Base-by-base conservation (phyloP, 352 stramenopile genomes). In the Phytophthora capsici region DNA sequence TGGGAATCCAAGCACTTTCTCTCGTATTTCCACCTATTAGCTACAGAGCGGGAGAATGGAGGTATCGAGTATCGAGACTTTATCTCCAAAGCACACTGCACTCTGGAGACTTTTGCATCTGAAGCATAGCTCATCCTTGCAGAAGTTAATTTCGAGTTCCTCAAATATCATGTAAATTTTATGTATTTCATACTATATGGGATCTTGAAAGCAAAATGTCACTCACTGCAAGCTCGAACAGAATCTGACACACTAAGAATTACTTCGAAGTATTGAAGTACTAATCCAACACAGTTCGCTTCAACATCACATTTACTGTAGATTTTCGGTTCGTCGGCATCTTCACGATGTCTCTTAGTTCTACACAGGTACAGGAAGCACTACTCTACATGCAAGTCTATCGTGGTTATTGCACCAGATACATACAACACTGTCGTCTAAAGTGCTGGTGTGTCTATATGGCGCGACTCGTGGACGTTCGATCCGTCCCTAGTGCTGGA, bases 1-100 rank as follows among this genome's bases (percentile, higher is more conserved):
- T 93, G n/a, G 80, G 73, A 2, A 89, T 93, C 20, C 60, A 86
- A 30, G 80, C 77, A 69, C 13, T 93, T 93, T 34, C 58, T 93
- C 2, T 91, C 80, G 1, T 93, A 93, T 59, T 91, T 86, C 38
- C 67, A 71, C 23, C 80, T 89, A 52, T 64, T 93, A 7, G 85
- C 84, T 36, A 73, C 79, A 3, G 43, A 74, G 6, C 69, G 85
- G 14, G 20, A 66, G 0, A 70, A 91, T 52, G 77, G 75, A 13
- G 59, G 67, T 3, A 74, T 94, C 5, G 82, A 94, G 7, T 41
- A 41, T 41, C 34, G 34, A 41, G 14, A 4, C 13, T 41, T 41
- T 41, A 32, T 32, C 28, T 32, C 28, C 28, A 32, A 32, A 32
- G 28, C 28, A 32, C 28, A 32, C 28, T 32, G 28, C 28, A 32